Percentiles rank a stretch among this genome's conserved stretches.
Conservation (phyloP, 306 rosid species). For the Cucurbita maxima region DNA sequence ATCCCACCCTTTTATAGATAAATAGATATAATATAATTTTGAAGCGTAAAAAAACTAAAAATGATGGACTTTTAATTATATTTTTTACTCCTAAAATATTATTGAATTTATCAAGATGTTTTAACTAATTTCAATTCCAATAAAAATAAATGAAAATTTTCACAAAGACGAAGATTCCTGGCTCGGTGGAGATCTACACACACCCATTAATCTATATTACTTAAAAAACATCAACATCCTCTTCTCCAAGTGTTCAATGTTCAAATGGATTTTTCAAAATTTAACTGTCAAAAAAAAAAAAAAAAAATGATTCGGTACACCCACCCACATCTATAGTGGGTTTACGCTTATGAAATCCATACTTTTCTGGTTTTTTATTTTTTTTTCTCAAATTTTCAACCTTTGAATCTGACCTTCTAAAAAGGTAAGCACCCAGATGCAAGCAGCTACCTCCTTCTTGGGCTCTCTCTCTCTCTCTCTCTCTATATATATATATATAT, state of each 20-base stretch:
- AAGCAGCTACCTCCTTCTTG: neutral
- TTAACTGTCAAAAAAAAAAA: neutral
- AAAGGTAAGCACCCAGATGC: neutral
- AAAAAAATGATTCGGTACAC: neutral
- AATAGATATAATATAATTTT: too few species aligned
- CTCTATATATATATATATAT: neutral
- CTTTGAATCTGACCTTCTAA: neutral
- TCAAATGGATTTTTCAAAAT: neutral
- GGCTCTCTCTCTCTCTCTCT: neutral
- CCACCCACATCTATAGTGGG: slow-evolving; percentile 1
- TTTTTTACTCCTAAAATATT: too few species aligned
- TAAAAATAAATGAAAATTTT: too few species aligned
- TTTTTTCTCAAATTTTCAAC: neutral
- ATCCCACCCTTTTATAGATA: too few species aligned
- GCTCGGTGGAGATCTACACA: too few species aligned
- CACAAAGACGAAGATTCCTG: too few species aligned
- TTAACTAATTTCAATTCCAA: too few species aligned
- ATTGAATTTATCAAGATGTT: too few species aligned
- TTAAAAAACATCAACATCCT: neutral
- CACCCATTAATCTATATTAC: neutral
- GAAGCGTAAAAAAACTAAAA: too few species aligned
- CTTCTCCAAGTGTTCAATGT: neutral
- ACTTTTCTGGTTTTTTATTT: neutral
- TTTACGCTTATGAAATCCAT: neutral
- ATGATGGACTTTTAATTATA: too few species aligned